Conservation (phyloP, 2,329 filamentous ascomycete species). For the Pseudovirgaria hyperparasitica region DNA sequence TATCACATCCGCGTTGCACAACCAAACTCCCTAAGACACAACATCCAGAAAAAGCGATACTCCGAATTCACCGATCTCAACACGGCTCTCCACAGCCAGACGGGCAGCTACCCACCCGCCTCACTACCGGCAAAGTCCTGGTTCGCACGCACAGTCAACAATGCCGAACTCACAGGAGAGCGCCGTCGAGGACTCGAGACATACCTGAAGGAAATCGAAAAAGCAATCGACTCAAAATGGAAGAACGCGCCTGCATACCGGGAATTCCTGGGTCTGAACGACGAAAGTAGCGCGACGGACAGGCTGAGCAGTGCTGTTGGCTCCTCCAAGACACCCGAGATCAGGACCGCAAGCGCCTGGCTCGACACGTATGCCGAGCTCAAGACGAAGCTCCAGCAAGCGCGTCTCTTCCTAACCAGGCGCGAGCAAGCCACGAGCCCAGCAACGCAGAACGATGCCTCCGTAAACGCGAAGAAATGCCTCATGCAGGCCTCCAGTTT, state of each 20-base stretch:
- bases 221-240: slow-evolving; percentile 63
- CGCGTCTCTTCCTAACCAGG: slow-evolving; percentile 50
- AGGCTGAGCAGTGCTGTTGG: slow-evolving; percentile 11
- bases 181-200: slow-evolving; percentile 56
- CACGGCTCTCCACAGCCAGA: slow-evolving; percentile 43
- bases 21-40: slow-evolving; percentile 62
- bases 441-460: slow-evolving; percentile 53
- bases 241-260: slow-evolving; percentile 61
- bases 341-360: slow-evolving; percentile 49
- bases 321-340: slow-evolving; percentile 44
- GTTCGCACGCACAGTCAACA: slow-evolving; percentile 55
- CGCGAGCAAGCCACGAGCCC: slow-evolving; percentile 50
- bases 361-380: slow-evolving; percentile 63
- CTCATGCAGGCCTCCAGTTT: slow-evolving; percentile 56
- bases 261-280: slow-evolving; percentile 53
- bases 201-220: slow-evolving; percentile 62
- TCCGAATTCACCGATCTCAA: slow-evolving; percentile 65
- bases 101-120: slow-evolving; percentile 51
- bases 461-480: slow-evolving; percentile 60
- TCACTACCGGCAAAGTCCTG: slow-evolving; percentile 63
- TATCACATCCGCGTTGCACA: slow-evolving; percentile 70
- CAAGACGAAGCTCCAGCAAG: slow-evolving; percentile 57
- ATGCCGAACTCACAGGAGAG: slow-evolving; percentile 55
- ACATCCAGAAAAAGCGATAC: slow-evolving; percentile 69
- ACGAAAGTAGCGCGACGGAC: slow-evolving; percentile 9